Evolutionary conservation across 225 moss, liverwort and hornwort genomes (phyloP).

Genomic region (Bryum argenteum): DNA sequence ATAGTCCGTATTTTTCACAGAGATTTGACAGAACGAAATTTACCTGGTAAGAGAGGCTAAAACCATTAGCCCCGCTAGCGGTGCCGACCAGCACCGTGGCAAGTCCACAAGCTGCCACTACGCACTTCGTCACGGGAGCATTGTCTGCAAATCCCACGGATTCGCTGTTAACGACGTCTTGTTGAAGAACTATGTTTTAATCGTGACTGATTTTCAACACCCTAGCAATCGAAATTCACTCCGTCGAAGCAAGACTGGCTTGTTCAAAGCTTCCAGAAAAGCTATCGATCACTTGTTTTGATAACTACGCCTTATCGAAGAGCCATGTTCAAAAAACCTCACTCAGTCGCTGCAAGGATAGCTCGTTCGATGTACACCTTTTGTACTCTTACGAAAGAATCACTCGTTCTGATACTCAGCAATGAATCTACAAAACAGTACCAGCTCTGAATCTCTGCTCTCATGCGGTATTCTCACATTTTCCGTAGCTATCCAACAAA

Average conservation of each 20-base stretch:
- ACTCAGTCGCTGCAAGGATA: too few species aligned
- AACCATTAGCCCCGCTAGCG: constrained; percentile 74
- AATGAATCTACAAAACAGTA: too few species aligned
- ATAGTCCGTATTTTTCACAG: background rate
- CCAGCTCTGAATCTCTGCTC: too few species aligned
- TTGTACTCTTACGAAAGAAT: too few species aligned
- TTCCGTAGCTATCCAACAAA: background rate
- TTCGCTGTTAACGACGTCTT: too few species aligned
- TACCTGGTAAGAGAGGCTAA: constrained; percentile 92
- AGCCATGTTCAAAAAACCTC: too few species aligned
- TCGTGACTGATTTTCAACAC: background rate
- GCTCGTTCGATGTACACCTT: too few species aligned
- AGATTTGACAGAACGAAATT: background rate
- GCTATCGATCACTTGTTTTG: background rate
- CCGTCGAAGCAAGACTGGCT: background rate
- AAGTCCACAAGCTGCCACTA: constrained; percentile 76
- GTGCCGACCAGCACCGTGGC: constrained; percentile 85
- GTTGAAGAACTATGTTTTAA: background rate
- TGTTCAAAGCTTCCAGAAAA: background rate
- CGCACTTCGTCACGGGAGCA: constrained; percentile 89
- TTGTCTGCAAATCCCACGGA: constrained; percentile 69
- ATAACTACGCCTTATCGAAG: too few species aligned
- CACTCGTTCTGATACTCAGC: too few species aligned
- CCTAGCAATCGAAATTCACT: background rate
- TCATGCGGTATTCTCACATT: background rate